These are phyloP conservation scores for Mycena olivaceomarginata DNA, from an alignment of 768 basidiomycete genomes.

Conservation along the genomic window DNA sequence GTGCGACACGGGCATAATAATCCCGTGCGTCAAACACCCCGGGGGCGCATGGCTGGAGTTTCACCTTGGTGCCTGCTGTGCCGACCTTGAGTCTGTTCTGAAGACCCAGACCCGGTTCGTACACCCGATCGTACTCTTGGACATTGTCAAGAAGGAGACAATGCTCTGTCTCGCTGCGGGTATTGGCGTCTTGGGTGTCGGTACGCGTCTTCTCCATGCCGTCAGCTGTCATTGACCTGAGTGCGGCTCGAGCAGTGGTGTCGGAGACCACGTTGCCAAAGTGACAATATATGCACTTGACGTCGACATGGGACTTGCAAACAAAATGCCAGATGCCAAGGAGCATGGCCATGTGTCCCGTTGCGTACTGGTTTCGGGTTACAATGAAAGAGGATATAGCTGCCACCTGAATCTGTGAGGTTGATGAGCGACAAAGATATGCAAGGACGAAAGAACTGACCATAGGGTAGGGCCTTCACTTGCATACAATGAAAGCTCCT, in stretches of 20 bases:
- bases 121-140: conserved; percentile 34
- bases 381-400: no score
- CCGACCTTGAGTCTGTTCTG: conserved; percentile 1
- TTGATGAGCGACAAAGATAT: no score
- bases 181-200: neutral
- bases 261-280: conserved; percentile 47
- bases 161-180: neutral
- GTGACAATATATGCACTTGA: conserved; percentile 46
- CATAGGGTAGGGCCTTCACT: no score
- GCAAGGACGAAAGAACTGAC: no score
- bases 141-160: conserved; percentile 41
- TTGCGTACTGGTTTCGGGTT: no score
- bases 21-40: neutral
- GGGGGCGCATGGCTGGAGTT: neutral
- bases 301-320: conserved; percentile 47
- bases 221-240: conserved; percentile 42
- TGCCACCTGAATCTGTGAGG: no score
- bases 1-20: neutral
- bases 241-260: conserved; percentile 40
- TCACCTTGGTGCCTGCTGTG: neutral
- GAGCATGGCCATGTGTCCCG: no score
- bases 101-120: conserved; percentile 16
- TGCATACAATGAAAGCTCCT: no score
- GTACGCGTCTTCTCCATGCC: conserved; percentile 18
- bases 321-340: conserved; percentile 37